Percentiles rank a stretch among this genome's conserved stretches.
These are phyloP conservation scores for Fonsecaea erecta DNA, from an alignment of 2,329 filamentous ascomycete species.

Conservation along the genomic window DNA sequence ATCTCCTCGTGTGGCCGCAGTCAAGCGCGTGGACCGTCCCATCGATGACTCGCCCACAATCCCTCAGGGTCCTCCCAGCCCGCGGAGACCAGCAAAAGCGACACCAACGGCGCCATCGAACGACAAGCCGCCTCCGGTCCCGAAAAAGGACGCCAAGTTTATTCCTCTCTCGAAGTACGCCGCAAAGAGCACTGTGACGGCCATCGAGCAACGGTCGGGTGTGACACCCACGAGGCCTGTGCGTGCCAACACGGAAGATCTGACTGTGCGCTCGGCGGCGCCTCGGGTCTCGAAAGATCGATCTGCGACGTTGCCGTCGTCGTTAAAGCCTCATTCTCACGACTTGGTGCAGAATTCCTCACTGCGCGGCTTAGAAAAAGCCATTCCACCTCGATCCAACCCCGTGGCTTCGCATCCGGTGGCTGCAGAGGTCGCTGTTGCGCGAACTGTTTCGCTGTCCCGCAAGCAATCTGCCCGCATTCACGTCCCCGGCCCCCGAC, in stretches of 20 bases:
- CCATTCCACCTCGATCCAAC: constrained; percentile 25
- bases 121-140: constrained; percentile 34
- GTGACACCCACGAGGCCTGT: constrained; percentile 25
- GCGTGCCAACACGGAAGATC: constrained; percentile 30
- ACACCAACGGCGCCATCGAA: constrained; percentile 2
- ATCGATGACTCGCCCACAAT: constrained; percentile 34
- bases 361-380: constrained; percentile 28
- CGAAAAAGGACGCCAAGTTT: constrained; percentile 35
- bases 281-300: constrained; percentile 18
- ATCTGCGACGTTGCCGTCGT: constrained; percentile 29
- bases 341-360: constrained; percentile 13
- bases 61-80: constrained; percentile 29
- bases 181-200: constrained; percentile 32
- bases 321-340: constrained; percentile 13
- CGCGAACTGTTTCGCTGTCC: constrained; percentile 35
- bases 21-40: constrained; percentile 28
- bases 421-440: constrained; percentile 33
- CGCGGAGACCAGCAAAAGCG: neutral
- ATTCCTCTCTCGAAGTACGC: constrained; percentile 38
- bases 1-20: constrained; percentile 17
- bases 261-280: neutral
- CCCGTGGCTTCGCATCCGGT: constrained; percentile 22
- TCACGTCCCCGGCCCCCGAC: constrained; percentile 25
- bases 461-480: constrained; percentile 35
- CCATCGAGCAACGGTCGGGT: constrained; percentile 29